Percentiles rank a stretch among this genome's conserved stretches.
phyloP scores from a whole-genome alignment of 2,329 filamentous ascomycete genomes.

The Nannizziopsis barbatae region DNA sequence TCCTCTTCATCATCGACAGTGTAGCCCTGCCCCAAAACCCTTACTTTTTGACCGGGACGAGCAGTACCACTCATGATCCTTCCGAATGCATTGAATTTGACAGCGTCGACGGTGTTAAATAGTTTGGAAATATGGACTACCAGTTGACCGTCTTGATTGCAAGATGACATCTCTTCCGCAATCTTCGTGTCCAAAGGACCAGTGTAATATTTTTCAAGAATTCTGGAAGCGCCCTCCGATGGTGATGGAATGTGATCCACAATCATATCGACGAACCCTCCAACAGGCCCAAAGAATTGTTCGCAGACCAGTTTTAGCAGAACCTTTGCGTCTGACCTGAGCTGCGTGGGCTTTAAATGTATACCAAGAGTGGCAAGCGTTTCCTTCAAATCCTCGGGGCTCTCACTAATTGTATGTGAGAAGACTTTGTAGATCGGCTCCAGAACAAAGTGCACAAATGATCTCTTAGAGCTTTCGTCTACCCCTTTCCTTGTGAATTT shows the following conservation, averaged over 20 bases:
- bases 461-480: constrained; percentile 68
- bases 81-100: constrained; percentile 79
- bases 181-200: constrained; percentile 75
- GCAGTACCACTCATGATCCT: constrained; percentile 88
- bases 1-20: constrained; percentile 96
- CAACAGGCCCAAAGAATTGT: constrained; percentile 85
- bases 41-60: constrained; percentile 66
- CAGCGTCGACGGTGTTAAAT: constrained; percentile 82
- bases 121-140: constrained; percentile 90
- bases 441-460: constrained; percentile 87
- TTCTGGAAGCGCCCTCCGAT: constrained; percentile 60
- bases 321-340: constrained; percentile 78
- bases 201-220: constrained; percentile 81
- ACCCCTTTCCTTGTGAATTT: constrained; percentile 81
- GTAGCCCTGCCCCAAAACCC: constrained; percentile 89
- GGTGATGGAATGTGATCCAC: constrained; percentile 82
- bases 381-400: constrained; percentile 67
- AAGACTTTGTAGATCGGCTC: constrained; percentile 98
- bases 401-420: constrained; percentile 86
- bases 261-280: constrained; percentile 92
- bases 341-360: constrained; percentile 78
- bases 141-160: constrained; percentile 79
- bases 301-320: constrained; percentile 82
- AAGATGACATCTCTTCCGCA: constrained; percentile 66
- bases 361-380: constrained; percentile 75